Conservation (phyloP, 345 rosid species). For the Populus pruinosa region DNA sequence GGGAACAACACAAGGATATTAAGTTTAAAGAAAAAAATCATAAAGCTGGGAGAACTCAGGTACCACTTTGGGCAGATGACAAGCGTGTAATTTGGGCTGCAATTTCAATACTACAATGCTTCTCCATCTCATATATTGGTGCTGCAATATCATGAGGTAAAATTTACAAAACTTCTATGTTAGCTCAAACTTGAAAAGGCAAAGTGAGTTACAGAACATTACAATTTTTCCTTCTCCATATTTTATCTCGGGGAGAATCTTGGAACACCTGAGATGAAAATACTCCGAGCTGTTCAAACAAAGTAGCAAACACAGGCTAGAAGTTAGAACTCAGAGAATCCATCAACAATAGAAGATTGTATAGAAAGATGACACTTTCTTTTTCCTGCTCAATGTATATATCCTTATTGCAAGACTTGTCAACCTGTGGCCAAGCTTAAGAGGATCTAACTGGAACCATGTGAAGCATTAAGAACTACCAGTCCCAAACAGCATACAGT, state of each 20-base stretch:
- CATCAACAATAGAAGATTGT: background rate
- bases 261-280: constrained; percentile 96
- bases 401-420: background rate
- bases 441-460: background rate
- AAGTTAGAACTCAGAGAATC: constrained; percentile 6
- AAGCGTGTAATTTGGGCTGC: constrained; percentile 74
- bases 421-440: background rate
- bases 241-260: constrained; percentile 77
- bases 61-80: constrained; percentile 55
- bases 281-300: constrained; percentile 79
- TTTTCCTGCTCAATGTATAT: background rate
- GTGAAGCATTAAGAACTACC: constrained; percentile 1
- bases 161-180: constrained; percentile 15
- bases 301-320: constrained; percentile 5
- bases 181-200: constrained; percentile 15
- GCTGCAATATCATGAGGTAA: constrained; percentile 46
- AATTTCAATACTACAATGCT: constrained; percentile 94
- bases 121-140: constrained; percentile 88
- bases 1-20: background rate
- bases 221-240: constrained; percentile 79
- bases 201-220: constrained; percentile 16
- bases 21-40: background rate
- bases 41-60: constrained; percentile 11
- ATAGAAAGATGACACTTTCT: background rate
- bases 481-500: background rate